These are phyloP conservation scores for Psilocybe cyanescens DNA, from an alignment of 768 basidiomycete genomes.

Conservation along the genomic window DNA sequence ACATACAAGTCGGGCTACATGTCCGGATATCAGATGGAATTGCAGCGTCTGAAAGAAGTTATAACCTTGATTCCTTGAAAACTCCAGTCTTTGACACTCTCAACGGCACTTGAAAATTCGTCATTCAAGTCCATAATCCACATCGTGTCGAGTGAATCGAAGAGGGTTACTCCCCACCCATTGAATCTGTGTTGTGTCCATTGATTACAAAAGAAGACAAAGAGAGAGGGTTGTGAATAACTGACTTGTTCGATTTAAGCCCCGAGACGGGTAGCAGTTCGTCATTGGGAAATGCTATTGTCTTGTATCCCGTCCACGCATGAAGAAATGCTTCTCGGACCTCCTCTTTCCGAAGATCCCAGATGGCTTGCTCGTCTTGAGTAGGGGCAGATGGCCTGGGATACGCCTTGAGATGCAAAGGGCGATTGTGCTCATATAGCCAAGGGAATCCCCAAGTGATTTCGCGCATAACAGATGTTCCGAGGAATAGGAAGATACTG, in stretches of 20 bases:
- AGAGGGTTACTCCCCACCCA: conserved; percentile 63
- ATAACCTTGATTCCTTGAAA: conserved; percentile 40
- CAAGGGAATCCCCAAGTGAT: not conserved
- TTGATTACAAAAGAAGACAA: not conserved
- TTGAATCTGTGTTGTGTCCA: conserved; percentile 31
- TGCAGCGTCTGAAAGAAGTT: not conserved
- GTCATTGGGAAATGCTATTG: conserved; percentile 53
- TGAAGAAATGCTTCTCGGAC: conserved; percentile 58
- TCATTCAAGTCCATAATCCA: conserved; percentile 78
- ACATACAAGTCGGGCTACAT: conserved; percentile 33
- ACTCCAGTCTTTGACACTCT: conserved; percentile 46
- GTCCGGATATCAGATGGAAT: not conserved
- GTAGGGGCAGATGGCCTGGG: conserved; percentile 6
- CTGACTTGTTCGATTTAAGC: conserved; percentile 51
- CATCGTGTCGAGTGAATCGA: conserved; percentile 84
- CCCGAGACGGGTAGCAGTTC: conserved; percentile 54
- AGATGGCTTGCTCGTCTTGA: conserved; percentile 23
- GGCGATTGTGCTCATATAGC: not conserved
- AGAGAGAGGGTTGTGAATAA: not conserved
- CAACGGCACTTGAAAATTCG: conserved; percentile 65
- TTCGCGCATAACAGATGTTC: not conserved
- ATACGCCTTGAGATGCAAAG: conserved; percentile 1
- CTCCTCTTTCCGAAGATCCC: conserved; percentile 47
- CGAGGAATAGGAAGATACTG: not conserved
- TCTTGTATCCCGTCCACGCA: conserved; percentile 55